Conservation (phyloP, 2,329 filamentous ascomycete species). For the Pyricularia sp. region DNA sequence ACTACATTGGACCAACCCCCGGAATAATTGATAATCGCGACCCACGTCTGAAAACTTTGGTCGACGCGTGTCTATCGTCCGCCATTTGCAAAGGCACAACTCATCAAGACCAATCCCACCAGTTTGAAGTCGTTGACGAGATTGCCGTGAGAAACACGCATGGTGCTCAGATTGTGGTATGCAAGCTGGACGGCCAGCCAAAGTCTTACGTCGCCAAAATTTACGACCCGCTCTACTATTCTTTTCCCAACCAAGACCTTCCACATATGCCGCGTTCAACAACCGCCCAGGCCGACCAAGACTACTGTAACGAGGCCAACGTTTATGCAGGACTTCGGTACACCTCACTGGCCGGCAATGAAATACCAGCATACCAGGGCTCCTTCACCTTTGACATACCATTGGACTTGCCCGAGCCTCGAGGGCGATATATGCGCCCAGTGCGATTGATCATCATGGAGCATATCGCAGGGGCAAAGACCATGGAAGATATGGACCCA, state of each 20-base stretch:
- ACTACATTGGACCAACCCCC: neutral
- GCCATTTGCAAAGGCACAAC: neutral
- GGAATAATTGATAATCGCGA: too few species aligned
- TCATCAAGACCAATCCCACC: neutral
- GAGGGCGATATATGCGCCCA: neutral
- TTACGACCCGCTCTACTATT: neutral
- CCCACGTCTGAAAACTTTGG: neutral
- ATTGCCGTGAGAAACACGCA: slow-evolving; percentile 5
- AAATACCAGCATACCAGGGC: neutral
- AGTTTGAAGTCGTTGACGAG: slow-evolving; percentile 3
- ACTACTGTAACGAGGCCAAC: too few species aligned
- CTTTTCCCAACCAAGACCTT: too few species aligned
- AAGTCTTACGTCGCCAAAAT: neutral
- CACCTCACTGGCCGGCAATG: too few species aligned
- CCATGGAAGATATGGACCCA: too few species aligned
- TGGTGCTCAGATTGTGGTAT: slow-evolving; percentile 3
- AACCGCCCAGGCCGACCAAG: too few species aligned
- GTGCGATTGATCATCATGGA: too few species aligned
- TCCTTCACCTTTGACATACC: neutral
- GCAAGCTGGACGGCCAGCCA: too few species aligned
- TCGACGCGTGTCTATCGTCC: neutral
- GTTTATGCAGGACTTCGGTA: too few species aligned
- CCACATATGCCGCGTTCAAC: too few species aligned
- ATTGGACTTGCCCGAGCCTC: neutral
- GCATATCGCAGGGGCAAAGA: too few species aligned